These are phyloP conservation scores for Lantana camara DNA, from an alignment of 257 asterid genomes.

Conservation along the genomic window DNA sequence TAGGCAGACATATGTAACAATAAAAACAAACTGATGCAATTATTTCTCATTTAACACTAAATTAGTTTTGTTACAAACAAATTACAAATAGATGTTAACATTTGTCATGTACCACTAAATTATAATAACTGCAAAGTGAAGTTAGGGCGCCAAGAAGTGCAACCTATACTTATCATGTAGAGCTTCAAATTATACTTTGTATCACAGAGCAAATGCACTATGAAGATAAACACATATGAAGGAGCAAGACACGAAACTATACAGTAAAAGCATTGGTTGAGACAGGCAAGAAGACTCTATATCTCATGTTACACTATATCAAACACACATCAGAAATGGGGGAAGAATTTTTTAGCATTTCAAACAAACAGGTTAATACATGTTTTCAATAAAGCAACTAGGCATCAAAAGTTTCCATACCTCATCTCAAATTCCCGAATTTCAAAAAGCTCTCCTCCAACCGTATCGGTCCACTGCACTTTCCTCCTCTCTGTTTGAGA, in stretches of 20 bases:
- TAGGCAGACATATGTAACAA: conserved; percentile 13
- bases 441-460: conserved; percentile 86
- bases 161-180: no score
- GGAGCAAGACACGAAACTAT: background rate
- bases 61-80: background rate
- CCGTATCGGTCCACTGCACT: conserved; percentile 91
- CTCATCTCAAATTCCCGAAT: conserved; percentile 94
- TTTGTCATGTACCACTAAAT: background rate
- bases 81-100: background rate
- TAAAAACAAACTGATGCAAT: background rate
- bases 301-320: background rate
- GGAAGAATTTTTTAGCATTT: background rate
- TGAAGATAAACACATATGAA: background rate
- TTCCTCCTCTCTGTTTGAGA: conserved; percentile 60
- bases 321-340: conserved; percentile 6
- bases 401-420: conserved; percentile 42
- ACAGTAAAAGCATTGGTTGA: background rate
- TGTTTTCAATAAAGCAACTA: conserved; percentile 3
- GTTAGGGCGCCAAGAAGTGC: no score
- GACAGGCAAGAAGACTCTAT: conserved; percentile 8
- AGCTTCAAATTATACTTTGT: no score
- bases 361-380: conserved; percentile 1
- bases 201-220: background rate
- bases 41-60: background rate
- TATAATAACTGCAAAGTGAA: background rate